A percentile compares a stretch with the other conserved stretches of the same genome.
Conservation (phyloP, 805 yeast species). For the Candida tallmaniae region DNA sequence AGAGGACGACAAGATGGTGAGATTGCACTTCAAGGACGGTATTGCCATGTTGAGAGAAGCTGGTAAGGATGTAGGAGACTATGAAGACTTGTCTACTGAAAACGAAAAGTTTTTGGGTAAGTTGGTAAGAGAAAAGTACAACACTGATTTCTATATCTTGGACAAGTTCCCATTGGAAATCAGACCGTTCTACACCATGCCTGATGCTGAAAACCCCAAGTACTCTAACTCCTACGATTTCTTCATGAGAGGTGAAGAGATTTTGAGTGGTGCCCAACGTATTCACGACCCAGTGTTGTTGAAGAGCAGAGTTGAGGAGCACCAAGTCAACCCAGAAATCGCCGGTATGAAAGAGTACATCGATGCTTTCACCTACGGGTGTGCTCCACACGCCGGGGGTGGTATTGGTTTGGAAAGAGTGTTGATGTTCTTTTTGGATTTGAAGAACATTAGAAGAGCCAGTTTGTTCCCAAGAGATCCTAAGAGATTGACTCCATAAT, state of each 20-base stretch:
- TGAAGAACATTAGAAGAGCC: constrained; percentile 98
- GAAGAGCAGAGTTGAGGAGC: constrained; percentile 73
- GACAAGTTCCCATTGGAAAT: constrained; percentile 97
- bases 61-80: constrained; percentile 83
- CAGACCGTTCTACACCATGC: constrained; percentile 99
- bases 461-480: constrained; percentile 99
- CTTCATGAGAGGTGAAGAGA: constrained; percentile 99
- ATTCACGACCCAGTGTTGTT: constrained; percentile 88
- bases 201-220: constrained; percentile 85
- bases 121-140: constrained; percentile 86
- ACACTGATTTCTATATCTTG: constrained; percentile 95
- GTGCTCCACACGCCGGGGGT: constrained; percentile 99
- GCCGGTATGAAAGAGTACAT: constrained; percentile 89
- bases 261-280: constrained; percentile 99
- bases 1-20: constrained; percentile 88
- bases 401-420: constrained; percentile 99
- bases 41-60: constrained; percentile 77
- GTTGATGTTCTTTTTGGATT: constrained; percentile 94
- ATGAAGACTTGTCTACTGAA: constrained; percentile 88
- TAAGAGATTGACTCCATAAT: constrained; percentile 78
- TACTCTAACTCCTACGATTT: constrained; percentile 98
- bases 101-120: constrained; percentile 92
- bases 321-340: constrained; percentile 73
- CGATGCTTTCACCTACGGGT: constrained; percentile 89
- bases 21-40: constrained; percentile 87